phyloP scores from a whole-genome alignment of 768 basidiomycete species.

The Rhodotorula babjevae region DNA sequence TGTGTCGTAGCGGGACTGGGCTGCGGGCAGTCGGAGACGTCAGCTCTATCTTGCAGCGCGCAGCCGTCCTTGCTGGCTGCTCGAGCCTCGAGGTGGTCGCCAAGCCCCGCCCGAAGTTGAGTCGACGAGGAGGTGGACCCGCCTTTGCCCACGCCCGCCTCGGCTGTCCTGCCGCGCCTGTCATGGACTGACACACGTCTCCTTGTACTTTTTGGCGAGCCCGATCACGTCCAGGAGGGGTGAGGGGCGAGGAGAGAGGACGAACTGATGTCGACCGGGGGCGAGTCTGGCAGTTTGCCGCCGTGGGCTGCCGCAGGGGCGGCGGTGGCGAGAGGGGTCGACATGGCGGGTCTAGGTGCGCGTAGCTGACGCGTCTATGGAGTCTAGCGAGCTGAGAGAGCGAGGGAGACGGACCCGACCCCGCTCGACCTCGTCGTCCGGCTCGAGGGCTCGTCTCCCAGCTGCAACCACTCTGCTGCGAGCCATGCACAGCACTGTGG shows the following conservation, averaged over 20 bases:
- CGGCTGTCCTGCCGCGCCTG: too few species aligned
- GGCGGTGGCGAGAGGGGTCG: neutral
- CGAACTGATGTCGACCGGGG: slow-evolving; percentile 22
- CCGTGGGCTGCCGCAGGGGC: neutral
- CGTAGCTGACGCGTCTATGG: neutral
- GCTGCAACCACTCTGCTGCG: too few species aligned
- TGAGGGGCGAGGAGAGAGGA: neutral
- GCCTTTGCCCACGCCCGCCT: neutral
- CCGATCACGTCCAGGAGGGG: neutral
- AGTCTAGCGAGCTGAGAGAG: neutral
- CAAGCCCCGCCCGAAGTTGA: neutral
- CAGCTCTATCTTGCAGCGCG: neutral
- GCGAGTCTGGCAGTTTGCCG: neutral
- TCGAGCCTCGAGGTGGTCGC: too few species aligned
- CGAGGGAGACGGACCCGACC: neutral
- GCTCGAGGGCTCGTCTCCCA: too few species aligned
- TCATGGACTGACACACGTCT: too few species aligned
- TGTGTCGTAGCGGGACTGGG: slow-evolving; percentile 32
- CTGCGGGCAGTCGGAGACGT: neutral
- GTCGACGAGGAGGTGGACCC: neutral
- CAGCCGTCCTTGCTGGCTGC: neutral
- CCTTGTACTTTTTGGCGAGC: neutral
- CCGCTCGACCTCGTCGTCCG: too few species aligned
- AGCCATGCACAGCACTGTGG: neutral
- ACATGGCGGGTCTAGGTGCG: neutral